These are phyloP conservation scores for Scutellospora calospora DNA, from an alignment of 371 early-diverging fungal genomes.

Conservation along the genomic window DNA sequence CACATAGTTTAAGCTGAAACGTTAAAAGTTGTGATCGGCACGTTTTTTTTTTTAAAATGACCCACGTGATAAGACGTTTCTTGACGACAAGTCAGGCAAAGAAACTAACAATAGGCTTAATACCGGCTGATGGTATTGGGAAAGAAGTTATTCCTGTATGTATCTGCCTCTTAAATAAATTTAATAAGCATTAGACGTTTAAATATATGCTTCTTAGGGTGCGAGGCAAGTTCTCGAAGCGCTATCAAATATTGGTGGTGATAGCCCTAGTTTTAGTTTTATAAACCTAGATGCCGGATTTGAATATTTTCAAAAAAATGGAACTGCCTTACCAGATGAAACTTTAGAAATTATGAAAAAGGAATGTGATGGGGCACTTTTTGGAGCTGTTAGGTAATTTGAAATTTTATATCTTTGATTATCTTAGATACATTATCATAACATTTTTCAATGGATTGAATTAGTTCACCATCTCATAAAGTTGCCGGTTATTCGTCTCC, in stretches of 20 bases:
- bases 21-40: no score
- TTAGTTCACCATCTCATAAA: constrained; percentile 94
- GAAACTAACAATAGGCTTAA: constrained; percentile 85
- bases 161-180: not conserved
- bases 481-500: constrained; percentile 97
- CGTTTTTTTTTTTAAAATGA: constrained; percentile 40
- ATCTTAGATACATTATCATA: no score
- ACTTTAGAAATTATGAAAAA: constrained; percentile 81
- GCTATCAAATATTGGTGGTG: constrained; percentile 53
- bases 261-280: constrained; percentile 72
- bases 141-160: constrained; percentile 86
- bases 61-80: constrained; percentile 59
- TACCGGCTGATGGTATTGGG: constrained; percentile 97
- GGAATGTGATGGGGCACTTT: constrained; percentile 93
- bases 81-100: constrained; percentile 59
- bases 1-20: no score
- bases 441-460: no score
- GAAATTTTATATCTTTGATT: no score
- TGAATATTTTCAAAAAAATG: constrained; percentile 92
- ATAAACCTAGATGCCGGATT: constrained; percentile 92
- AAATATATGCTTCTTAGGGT: constrained; percentile 64
- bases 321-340: constrained; percentile 86
- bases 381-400: constrained; percentile 92
- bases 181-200: no score
- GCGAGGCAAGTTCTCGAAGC: constrained; percentile 88